A percentile compares a stretch with the other conserved stretches of the same genome.
Conservation (phyloP, 257 asterid genomes). For the Leonotis leonurus region DNA sequence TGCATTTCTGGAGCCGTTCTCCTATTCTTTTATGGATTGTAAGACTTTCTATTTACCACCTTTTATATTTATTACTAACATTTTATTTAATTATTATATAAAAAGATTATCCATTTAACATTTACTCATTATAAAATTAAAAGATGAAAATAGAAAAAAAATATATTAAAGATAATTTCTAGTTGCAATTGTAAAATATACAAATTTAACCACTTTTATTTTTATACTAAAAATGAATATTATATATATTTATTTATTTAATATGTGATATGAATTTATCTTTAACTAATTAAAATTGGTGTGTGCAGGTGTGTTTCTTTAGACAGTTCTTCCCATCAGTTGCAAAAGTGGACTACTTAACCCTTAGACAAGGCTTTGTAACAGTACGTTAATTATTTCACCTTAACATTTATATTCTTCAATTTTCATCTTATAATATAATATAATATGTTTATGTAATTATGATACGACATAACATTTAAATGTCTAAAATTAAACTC, state of each 20-base stretch:
- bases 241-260: too few species aligned
- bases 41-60: constrained; percentile 13
- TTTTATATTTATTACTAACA: neutral
- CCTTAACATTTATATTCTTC: neutral
- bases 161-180: too few species aligned
- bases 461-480: too few species aligned
- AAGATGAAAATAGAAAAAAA: too few species aligned
- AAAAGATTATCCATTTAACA: neutral
- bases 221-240: too few species aligned
- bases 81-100: neutral
- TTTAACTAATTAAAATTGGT: too few species aligned
- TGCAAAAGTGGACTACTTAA: constrained; percentile 71
- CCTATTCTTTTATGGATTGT: constrained; percentile 73
- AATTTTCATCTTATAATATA: neutral
- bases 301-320: constrained; percentile 68
- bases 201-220: too few species aligned
- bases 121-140: too few species aligned
- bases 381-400: constrained; percentile 33
- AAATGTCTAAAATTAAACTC: too few species aligned
- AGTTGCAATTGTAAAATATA: too few species aligned
- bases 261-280: neutral
- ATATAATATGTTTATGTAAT: too few species aligned
- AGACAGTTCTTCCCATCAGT: constrained; percentile 74
- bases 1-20: constrained; percentile 76
- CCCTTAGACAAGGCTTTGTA: constrained; percentile 82